phyloP scores from a whole-genome alignment of 352 stramenopile genomes.

The Pythium phragmitis region DNA sequence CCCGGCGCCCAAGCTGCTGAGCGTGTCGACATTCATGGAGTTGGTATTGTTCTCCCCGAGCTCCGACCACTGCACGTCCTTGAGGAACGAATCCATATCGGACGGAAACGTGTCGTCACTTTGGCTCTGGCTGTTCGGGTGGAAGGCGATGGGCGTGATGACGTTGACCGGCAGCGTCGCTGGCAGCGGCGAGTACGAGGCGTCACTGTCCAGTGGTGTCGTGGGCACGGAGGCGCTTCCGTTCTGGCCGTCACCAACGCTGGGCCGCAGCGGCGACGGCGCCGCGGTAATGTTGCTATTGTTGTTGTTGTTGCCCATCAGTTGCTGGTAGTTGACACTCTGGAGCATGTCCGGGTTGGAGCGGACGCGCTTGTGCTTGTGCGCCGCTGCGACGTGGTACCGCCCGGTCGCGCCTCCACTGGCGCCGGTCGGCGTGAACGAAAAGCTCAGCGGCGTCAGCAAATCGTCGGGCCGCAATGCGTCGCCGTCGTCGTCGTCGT shows the following conservation, averaged over 20 bases:
- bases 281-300: not conserved
- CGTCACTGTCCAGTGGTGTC: constrained; percentile 21
- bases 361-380: constrained; percentile 35
- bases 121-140: not conserved
- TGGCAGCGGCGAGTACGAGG: constrained; percentile 18
- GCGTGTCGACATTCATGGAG: constrained; percentile 25
- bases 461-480: constrained; percentile 19
- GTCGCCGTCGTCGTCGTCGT: constrained; percentile 18
- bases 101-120: constrained; percentile 24
- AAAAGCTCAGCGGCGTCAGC: constrained; percentile 30
- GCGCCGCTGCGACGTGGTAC: constrained; percentile 27
- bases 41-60: constrained; percentile 28
- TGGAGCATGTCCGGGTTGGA: constrained; percentile 36
- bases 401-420: not conserved
- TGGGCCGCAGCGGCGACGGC: constrained; percentile 23
- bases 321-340: constrained; percentile 27
- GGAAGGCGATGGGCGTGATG: constrained; percentile 23
- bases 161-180: constrained; percentile 30
- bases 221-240: constrained; percentile 20
- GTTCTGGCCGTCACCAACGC: constrained; percentile 7
- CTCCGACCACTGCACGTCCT: constrained; percentile 33
- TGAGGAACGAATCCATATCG: constrained; percentile 31
- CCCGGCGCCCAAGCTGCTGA: constrained; percentile 29
- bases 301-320: constrained; percentile 7
- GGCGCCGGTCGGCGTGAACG: constrained; percentile 23